These are phyloP conservation scores for Gilbertella persicaria DNA, from an alignment of 371 early-diverging fungal genomes.

Conservation along the genomic window DNA sequence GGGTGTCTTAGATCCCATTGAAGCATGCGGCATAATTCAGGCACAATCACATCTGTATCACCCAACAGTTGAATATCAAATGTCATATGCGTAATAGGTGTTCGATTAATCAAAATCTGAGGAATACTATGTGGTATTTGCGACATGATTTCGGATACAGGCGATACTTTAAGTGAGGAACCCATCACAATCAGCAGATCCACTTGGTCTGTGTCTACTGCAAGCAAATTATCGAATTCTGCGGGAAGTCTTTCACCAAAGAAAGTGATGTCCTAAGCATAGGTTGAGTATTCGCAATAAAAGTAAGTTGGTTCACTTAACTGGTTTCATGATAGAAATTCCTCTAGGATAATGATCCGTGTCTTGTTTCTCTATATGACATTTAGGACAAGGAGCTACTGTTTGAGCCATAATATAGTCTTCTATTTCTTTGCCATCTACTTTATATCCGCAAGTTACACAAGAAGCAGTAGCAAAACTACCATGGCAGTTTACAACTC, in stretches of 20 bases:
- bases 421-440: conserved; percentile 79
- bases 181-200: conserved; percentile 95
- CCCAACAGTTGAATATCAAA: conserved; percentile 93
- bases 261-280: conserved; percentile 80
- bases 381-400: conserved; percentile 53
- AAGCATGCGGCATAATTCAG: conserved; percentile 71
- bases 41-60: conserved; percentile 83
- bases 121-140: conserved; percentile 83
- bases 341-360: conserved; percentile 16
- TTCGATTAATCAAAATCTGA: conserved; percentile 90
- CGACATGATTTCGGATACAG: conserved; percentile 89
- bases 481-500: conserved; percentile 91
- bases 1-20: conserved; percentile 73
- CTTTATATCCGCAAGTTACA: conserved; percentile 76
- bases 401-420: conserved; percentile 70
- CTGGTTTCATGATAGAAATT: conserved; percentile 51
- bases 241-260: conserved; percentile 91
- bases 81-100: conserved; percentile 76
- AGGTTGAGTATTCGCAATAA: not conserved
- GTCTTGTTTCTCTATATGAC: conserved; percentile 13
- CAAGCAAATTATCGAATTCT: conserved; percentile 73
- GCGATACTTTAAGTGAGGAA: conserved; percentile 92
- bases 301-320: too few relatives aligned
- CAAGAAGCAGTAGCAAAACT: conserved; percentile 93
- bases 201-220: conserved; percentile 69